These are phyloP conservation scores for Termitomyces sp. DNA, from an alignment of 768 basidiomycete species.

Conservation along the genomic window DNA sequence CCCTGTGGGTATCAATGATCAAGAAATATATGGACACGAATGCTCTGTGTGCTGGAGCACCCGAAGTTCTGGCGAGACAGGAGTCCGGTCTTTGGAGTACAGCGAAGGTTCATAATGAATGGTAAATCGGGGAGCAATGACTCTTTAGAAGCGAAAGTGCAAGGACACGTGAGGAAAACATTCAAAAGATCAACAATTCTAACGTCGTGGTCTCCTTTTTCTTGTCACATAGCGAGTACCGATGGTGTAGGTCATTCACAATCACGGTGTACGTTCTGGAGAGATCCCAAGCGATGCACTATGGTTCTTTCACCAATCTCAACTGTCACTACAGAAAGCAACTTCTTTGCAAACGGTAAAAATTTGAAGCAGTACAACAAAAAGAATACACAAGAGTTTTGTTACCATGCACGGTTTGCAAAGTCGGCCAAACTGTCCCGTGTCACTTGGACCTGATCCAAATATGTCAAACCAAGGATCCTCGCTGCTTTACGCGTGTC, in stretches of 20 bases:
- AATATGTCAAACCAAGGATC: constrained; percentile 38
- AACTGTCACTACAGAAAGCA: not conserved
- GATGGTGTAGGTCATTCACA: no score
- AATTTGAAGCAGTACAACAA: not conserved
- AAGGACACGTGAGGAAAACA: no score
- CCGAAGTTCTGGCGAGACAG: no score
- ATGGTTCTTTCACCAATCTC: not conserved
- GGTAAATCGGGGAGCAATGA: no score
- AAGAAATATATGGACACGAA: not conserved
- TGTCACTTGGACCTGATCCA: constrained; percentile 32
- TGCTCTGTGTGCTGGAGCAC: not conserved
- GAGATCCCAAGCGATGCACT: not conserved
- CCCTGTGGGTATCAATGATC: not conserved
- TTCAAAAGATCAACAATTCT: no score
- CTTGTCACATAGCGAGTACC: no score
- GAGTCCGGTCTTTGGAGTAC: no score
- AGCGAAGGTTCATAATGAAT: no score
- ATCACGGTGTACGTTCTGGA: no score
- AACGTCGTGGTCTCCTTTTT: no score
- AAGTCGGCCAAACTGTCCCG: constrained; percentile 37
- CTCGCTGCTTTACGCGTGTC: constrained; percentile 30
- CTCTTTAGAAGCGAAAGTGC: no score
- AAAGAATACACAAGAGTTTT: not conserved
- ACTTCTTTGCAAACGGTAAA: not conserved
- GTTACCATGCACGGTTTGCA: constrained; percentile 34